Base-by-base conservation (phyloP, 306 rosid genomes). In the Trifolium pratense region DNA sequence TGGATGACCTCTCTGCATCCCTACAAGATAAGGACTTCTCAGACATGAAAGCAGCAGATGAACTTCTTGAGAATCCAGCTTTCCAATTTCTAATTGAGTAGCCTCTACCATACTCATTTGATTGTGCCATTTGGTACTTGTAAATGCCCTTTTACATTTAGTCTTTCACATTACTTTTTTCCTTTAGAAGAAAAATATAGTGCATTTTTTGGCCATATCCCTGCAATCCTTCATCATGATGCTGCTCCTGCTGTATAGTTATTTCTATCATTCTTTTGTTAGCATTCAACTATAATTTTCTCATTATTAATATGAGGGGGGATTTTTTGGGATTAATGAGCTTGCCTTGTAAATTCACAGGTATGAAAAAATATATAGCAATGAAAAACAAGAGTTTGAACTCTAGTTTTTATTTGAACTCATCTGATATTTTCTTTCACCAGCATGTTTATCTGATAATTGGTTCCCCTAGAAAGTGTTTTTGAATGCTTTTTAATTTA, bases 41-140 rank as follows among this genome's bases (percentile, higher is more conserved):
- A 0, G 97, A 89, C 42, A 88, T 95, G 84, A 86, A 87, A 85
- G 75, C 93, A 15, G 92, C 97, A 3, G 97, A 92, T 0, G 96
- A 87, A 72, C 92, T 95, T 71, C 83, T 89, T 29, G 97, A 89
- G 84, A 90, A 86, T 75, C 89, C 90, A 1, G 93, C 96, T 88
- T 95, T 95, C 85, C 90, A 84, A 74, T 95, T 95, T 95, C 87
- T 95, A 77, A 79, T 73, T 5, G 96, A 95, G 83, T 89, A 87
- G 90, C 82, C 89, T 80, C 21, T 15, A 37, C 49, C 51, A 25
- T 43, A 53, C 58, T 18, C 82, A 63, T 74, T 55, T 73, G 9
- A n/a, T 57, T 46, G 78, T 82, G 85, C 77, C 66, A 75, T 40
- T 53, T 86, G 68, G 63, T 79, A 78, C 81, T 75, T 90, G 95